Evolutionary conservation across 495 filamentous ascomycete genomes (phyloP), one percentile per base, ranked within the genome.

Genomic region (Penicillium arizonense): DNA sequence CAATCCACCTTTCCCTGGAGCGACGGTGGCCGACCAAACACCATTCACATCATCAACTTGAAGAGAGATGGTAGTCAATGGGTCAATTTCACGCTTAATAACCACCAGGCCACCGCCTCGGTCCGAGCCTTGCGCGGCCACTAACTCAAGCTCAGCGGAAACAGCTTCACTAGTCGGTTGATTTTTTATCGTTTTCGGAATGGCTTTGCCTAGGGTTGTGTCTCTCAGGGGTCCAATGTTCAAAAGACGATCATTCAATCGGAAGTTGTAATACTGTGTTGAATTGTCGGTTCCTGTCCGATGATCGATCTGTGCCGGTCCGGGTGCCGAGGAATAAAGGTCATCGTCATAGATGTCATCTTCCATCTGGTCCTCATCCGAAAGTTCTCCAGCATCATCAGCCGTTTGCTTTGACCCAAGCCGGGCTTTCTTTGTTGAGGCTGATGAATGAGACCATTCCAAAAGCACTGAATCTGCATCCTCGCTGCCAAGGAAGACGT

Each of bases 401-500:
- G 61, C 61, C 23, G 78, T 79, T 44, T 75, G 77, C 40, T 82
- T 83, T 5, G 66, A 64, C 36, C 78, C 74, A 9, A 75, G 69
- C 13, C 76, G 73, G 32, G 73, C 64, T 36, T 75, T 74, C 33
- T 76, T 78, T 1, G 69, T 50, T 37, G 68, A 59, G 11, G 71
- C 61, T 55, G 82, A 62, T 62, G 80, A 84, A 21, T 81, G 80
- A 36, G 81, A 82, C 88, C 91, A 97, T 41, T 86, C 84, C 33
- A 97, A 65, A 32, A 99, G 74, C 6, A 89, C 58, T 0, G 94
- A 94, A 58, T 96, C 88, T n/a, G 83, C 81, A 45, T 87, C 81
- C 63, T 93, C 88, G 57, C 88, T 91, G 1, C 93, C 94, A 13
- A 96, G 67, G 63, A 99, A 97, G 32, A 97, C 61, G 44, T 76